Evolutionary conservation across 768 basidiomycete genomes (phyloP).

Genomic region (Termitomyces sp.): DNA sequence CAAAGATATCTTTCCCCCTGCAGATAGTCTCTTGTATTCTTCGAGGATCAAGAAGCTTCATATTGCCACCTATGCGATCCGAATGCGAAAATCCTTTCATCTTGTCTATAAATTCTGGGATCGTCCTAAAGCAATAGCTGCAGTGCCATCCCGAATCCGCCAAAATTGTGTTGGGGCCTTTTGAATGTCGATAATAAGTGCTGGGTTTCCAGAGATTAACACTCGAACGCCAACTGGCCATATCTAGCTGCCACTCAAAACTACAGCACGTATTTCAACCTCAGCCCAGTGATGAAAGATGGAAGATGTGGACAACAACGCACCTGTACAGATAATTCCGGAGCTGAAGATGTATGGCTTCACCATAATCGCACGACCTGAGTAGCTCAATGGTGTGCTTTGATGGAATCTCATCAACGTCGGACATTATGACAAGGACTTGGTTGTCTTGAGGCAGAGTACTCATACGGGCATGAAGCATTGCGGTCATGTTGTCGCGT

Average conservation of each 20-base stretch:
- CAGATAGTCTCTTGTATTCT: conserved; percentile 57
- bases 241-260: conserved; percentile 54
- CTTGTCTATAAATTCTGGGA: conserved; percentile 53
- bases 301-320: conserved; percentile 11
- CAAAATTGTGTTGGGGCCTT: conserved; percentile 40
- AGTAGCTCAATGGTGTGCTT: conserved; percentile 46
- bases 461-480: conserved; percentile 35
- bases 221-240: conserved; percentile 51
- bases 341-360: conserved; percentile 53
- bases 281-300: background rate
- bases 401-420: conserved; percentile 59
- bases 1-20: conserved; percentile 56
- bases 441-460: conserved; percentile 23
- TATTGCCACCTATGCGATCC: conserved; percentile 48
- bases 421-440: conserved; percentile 53
- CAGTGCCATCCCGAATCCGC: conserved; percentile 69
- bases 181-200: conserved; percentile 44
- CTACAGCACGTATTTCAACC: conserved; percentile 16
- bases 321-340: conserved; percentile 57
- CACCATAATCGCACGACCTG: conserved; percentile 46
- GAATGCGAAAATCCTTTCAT: conserved; percentile 60
- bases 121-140: conserved; percentile 59
- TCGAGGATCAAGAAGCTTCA: conserved; percentile 39
- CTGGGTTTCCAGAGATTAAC: conserved; percentile 40
- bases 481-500: conserved; percentile 41